Conservation (phyloP, 768 basidiomycete genomes). For the Porphyrellus cyaneotinctus region DNA sequence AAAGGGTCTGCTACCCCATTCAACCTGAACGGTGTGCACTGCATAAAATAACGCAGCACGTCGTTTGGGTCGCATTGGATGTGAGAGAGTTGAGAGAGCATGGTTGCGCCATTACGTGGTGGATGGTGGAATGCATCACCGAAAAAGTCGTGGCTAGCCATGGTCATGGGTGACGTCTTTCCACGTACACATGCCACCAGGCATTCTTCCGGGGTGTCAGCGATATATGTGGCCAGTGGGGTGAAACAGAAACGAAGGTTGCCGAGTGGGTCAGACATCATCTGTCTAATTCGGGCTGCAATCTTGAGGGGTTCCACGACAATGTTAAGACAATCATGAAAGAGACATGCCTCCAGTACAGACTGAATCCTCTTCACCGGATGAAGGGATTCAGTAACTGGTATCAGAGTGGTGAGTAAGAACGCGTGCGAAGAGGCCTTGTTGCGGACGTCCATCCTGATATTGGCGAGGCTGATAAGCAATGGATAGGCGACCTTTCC, state of each 20-base stretch:
- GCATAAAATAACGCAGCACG: background rate
- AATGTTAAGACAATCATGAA: too few species aligned
- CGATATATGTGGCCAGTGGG: too few species aligned
- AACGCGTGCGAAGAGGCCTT: background rate
- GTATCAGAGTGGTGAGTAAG: background rate
- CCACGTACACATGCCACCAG: background rate
- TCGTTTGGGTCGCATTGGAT: background rate
- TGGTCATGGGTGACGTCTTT: background rate
- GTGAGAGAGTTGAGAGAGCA: too few species aligned
- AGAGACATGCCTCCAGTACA: background rate
- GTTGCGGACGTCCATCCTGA: too few species aligned
- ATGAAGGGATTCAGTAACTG: too few species aligned
- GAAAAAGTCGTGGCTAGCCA: background rate
- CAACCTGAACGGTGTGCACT: background rate
- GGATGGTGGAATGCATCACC: background rate
- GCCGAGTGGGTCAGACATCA: too few species aligned
- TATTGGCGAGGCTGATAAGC: too few species aligned
- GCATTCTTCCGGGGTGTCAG: too few species aligned
- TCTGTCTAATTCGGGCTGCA: too few species aligned
- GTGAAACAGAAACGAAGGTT: too few species aligned
- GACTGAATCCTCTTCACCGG: background rate
- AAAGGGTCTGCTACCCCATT: background rate
- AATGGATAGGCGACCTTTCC: too few species aligned
- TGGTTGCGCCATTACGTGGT: background rate
- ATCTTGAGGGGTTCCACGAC: too few species aligned